Evolutionary conservation across 352 stramenopile species (phyloP).

Genomic region (Lagenidium giganteum): DNA sequence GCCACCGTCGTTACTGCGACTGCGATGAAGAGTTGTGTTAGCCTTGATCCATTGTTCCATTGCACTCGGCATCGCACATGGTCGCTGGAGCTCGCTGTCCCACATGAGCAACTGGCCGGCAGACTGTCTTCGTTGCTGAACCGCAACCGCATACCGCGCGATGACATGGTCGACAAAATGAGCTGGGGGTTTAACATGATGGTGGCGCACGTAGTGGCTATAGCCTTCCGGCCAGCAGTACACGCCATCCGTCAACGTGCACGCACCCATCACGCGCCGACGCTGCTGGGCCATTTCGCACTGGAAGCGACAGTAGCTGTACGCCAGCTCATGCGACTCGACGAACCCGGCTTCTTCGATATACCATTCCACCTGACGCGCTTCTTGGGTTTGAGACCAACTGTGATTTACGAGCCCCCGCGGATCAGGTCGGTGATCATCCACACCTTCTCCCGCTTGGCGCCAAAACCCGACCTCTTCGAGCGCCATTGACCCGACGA

Average conservation of each 20-base stretch:
- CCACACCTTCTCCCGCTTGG: slow-evolving; percentile 1
- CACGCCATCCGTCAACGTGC: slow-evolving; percentile 67
- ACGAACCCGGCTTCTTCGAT: slow-evolving; percentile 49
- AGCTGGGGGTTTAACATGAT: slow-evolving; percentile 58
- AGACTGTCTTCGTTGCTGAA: slow-evolving; percentile 18
- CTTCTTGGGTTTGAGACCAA: slow-evolving; percentile 31
- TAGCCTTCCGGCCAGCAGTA: slow-evolving; percentile 80
- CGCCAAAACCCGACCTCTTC: slow-evolving; percentile 17
- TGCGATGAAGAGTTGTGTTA: slow-evolving; percentile 54
- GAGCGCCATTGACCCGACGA: no score
- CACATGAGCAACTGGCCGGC: slow-evolving; percentile 40
- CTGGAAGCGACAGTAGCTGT: slow-evolving; percentile 81
- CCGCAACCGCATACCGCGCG: slow-evolving; percentile 23
- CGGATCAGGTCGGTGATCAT: slow-evolving; percentile 38
- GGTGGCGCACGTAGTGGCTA: slow-evolving; percentile 61
- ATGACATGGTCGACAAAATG: slow-evolving; percentile 55
- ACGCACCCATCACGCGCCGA: slow-evolving; percentile 57
- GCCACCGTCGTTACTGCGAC: no score
- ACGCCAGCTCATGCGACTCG: slow-evolving; percentile 76
- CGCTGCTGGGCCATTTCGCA: no score
- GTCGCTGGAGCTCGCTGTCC: slow-evolving; percentile 28
- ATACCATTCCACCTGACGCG: slow-evolving; percentile 48
- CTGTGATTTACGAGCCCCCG: slow-evolving; percentile 37
- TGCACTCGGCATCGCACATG: slow-evolving; percentile 36
- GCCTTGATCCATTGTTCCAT: slow-evolving; percentile 66